Evolutionary conservation across 2,329 filamentous ascomycete genomes (phyloP), one percentile per base, ranked within the genome.

Genomic region (Trichoderma atrobrunneum): DNA sequence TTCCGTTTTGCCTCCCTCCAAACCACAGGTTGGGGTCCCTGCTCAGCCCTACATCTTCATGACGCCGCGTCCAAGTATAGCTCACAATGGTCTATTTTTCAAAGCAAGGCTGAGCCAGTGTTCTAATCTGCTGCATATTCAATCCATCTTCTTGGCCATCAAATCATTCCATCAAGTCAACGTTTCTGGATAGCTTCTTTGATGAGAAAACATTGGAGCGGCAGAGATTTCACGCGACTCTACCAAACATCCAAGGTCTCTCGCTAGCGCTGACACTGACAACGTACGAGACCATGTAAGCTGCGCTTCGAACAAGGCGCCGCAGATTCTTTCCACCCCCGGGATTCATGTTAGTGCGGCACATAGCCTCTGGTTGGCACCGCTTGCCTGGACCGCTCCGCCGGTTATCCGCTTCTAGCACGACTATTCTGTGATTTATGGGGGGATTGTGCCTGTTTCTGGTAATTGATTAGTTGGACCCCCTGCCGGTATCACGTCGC

Each of bases 251-350:
- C 26, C 66, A 61, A 48, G 36, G 66, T 24, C 56, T 32, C 24
- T 30, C 56, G 51, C 56, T 69, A 69, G 66, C 66, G 66, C 66
- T 69, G 66, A 69, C 66, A 60, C 51, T 24, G 34, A n/a, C 66
- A 69, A 69, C 66, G 26, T 60, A 68, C 26, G 32, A 59, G 54
- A 18, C 21, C 65, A 32, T 59, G 54, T 60, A 59, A 68, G 51
- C 54, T 48, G 54, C 54, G 36, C 51, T 48, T 39, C 32, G 16
- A 54, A 28, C 51, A 26, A 62, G 60, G 64, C 48, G 48, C 30
- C 32, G 64, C 64, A 56, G 64, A 56, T 57, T 67, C 48, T 57
- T 39, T 57, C 64, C 63, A 48, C 30, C 63, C 43, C 56, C 28
- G 26, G 62, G 14, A 54, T 26, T 51, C 51, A 16, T 54, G 43